Evolutionary conservation across 192 early-diverging fungal species (phyloP).

Genomic region (Umbelopsis sp.): DNA sequence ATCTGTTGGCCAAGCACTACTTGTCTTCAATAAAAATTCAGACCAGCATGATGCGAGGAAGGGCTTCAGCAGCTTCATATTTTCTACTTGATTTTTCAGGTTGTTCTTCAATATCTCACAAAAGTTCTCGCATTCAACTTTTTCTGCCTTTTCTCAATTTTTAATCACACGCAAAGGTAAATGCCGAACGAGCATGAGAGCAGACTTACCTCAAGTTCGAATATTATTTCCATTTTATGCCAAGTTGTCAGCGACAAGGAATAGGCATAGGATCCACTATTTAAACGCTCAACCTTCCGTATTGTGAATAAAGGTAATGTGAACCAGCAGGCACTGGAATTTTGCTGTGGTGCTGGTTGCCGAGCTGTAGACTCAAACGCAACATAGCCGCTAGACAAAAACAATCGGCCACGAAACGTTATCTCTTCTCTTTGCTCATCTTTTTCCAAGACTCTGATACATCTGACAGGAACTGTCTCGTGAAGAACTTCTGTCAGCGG

Average conservation of each 20-base stretch:
- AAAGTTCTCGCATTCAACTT: conserved; percentile 72
- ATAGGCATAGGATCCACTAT: conserved; percentile 41
- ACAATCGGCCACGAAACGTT: conserved; percentile 62
- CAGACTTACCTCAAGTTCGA: conserved; percentile 41
- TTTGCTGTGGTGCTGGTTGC: conserved; percentile 47
- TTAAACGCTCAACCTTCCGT: conserved; percentile 77
- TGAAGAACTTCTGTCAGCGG: conserved; percentile 79
- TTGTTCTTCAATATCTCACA: conserved; percentile 77
- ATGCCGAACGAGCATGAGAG: neutral
- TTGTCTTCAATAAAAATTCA: conserved; percentile 70
- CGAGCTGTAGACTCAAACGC: conserved; percentile 68
- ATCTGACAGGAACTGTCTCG: conserved; percentile 60
- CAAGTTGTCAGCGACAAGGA: conserved; percentile 33
- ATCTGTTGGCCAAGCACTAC: conserved; percentile 26
- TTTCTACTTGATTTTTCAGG: conserved; percentile 68
- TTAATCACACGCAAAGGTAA: neutral
- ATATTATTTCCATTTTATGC: conserved; percentile 29
- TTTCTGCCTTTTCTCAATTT: neutral
- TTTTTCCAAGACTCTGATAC: conserved; percentile 35
- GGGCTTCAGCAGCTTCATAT: conserved; percentile 84
- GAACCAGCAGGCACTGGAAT: conserved; percentile 62
- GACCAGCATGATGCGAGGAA: conserved; percentile 82
- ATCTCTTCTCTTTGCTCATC: conserved; percentile 22
- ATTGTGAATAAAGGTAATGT: conserved; percentile 79
- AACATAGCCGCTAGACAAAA: conserved; percentile 77